Evolutionary conservation across 108 stramenopile species (phyloP).

Genomic region (Skeletonema grethae): DNA sequence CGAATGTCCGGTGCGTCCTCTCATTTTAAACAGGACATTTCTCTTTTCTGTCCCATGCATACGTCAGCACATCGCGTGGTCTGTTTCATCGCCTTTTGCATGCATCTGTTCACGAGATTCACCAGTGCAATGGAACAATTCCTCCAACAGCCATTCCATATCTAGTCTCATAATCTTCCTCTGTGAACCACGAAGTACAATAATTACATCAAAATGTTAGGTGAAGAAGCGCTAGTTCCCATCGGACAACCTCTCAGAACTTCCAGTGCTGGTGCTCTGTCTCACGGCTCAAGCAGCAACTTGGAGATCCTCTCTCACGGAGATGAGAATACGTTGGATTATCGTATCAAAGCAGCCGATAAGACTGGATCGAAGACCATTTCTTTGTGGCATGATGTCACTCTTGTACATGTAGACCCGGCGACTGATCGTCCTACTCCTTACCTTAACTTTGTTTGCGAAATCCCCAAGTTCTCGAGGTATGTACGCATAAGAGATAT

Average conservation of each 20-base stretch:
- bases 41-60: too few species aligned
- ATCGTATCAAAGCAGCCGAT: constrained; percentile 77
- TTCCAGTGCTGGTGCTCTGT: constrained; percentile 8
- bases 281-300: constrained; percentile 62
- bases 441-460: constrained; percentile 93
- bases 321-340: constrained; percentile 75
- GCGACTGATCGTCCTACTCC: constrained; percentile 65
- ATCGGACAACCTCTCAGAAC: constrained; percentile 36
- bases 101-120: too few species aligned
- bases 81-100: too few species aligned
- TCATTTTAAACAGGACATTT: too few species aligned
- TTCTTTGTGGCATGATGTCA: constrained; percentile 92
- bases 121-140: background rate
- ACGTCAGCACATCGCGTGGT: too few species aligned
- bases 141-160: background rate
- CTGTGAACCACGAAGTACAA: too few species aligned
- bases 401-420: constrained; percentile 74
- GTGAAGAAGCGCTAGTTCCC: constrained; percentile 38
- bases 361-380: constrained; percentile 63
- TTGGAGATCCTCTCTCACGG: constrained; percentile 61
- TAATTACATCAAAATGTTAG: constrained; percentile 20
- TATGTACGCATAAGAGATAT: constrained; percentile 24
- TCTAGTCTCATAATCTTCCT: background rate
- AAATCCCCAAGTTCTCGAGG: constrained; percentile 97
- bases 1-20: too few species aligned